Evolutionary conservation across 1,139 yeast species (phyloP).

Genomic region (Protomyces lactucae-debilis): DNA sequence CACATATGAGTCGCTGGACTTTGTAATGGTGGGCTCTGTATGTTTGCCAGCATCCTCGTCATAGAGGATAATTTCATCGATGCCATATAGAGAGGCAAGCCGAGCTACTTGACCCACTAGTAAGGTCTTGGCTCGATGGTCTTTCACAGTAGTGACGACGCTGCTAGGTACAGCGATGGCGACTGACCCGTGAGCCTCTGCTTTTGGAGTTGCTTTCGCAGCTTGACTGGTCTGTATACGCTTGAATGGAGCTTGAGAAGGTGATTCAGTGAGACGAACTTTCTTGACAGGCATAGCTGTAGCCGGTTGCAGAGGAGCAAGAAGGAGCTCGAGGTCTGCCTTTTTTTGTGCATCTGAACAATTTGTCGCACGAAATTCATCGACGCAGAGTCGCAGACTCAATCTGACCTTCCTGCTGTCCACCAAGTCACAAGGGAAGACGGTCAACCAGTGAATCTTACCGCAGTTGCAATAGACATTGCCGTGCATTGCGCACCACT

Average conservation of each 20-base stretch:
- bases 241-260: no score
- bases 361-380: no score
- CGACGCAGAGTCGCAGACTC: no score
- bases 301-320: no score
- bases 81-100: constrained; percentile 22
- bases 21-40: constrained; percentile 3
- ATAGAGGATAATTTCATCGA: constrained; percentile 28
- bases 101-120: constrained; percentile 29
- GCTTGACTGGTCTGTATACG: no score
- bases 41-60: constrained; percentile 24
- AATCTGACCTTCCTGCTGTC: no score
- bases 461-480: no score
- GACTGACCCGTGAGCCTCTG: background rate
- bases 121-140: constrained; percentile 25
- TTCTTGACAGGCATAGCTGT: background rate
- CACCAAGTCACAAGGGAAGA: no score
- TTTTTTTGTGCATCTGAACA: no score
- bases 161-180: constrained; percentile 30
- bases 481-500: no score
- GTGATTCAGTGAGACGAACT: background rate
- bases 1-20: constrained; percentile 6
- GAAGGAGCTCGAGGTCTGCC: no score
- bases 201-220: background rate
- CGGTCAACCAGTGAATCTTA: no score
- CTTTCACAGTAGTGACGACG: constrained; percentile 23